Conservation (phyloP, 257 asterid species). For the Nemophila menziesii region DNA sequence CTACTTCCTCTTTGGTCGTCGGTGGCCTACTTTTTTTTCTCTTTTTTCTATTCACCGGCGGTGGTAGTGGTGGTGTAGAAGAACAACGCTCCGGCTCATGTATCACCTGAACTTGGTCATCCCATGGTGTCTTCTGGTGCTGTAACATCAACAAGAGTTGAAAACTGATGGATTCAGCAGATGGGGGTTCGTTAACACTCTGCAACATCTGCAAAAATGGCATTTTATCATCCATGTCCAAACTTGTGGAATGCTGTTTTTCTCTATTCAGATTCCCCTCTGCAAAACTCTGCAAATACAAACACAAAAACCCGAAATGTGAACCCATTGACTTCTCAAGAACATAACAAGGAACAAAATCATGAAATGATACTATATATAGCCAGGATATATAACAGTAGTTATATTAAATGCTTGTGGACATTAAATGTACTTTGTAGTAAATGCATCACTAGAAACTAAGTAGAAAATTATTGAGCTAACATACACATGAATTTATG, state of each 20-base stretch:
- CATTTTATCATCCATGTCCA: background rate
- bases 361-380: background rate
- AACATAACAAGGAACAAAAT: background rate
- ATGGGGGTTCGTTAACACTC: background rate
- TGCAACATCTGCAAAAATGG: background rate
- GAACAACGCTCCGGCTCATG: background rate
- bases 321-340: background rate
- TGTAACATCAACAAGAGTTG: background rate
- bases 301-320: background rate
- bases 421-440: background rate
- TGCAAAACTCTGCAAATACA: background rate
- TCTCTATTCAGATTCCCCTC: background rate
- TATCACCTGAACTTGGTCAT: background rate
- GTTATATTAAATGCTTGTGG: background rate
- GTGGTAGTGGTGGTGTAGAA: background rate
- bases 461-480: background rate
- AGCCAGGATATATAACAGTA: background rate
- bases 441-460: background rate
- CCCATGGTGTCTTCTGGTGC: background rate
- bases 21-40: slow-evolving; percentile 8
- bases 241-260: background rate
- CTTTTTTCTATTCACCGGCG: background rate
- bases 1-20: slow-evolving; percentile 11
- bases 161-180: background rate
- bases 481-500: background rate